phyloP scores from a whole-genome alignment of 495 filamentous ascomycete species.

The Daldinia childiae region DNA sequence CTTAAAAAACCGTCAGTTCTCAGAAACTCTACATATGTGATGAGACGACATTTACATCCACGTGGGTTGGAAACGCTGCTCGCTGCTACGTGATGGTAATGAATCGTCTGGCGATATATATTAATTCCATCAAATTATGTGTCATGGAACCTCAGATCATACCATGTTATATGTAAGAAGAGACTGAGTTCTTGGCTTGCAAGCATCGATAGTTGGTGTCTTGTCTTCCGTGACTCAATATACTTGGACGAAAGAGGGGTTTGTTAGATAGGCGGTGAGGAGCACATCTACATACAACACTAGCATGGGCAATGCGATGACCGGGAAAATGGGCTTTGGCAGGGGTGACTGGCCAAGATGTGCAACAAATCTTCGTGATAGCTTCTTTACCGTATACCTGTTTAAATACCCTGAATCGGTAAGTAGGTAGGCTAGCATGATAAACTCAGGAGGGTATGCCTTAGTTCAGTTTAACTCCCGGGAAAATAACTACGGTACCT shows the following conservation, averaged over 20 bases:
- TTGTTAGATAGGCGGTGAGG: constrained; percentile 27
- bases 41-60: neutral
- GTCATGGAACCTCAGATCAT: constrained; percentile 8
- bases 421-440: constrained; percentile 2
- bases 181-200: constrained; percentile 14
- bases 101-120: neutral
- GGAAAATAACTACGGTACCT: neutral
- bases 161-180: neutral
- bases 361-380: neutral
- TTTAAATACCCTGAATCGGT: constrained; percentile 12
- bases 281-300: neutral
- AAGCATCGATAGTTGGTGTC: neutral
- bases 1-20: neutral
- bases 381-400: neutral
- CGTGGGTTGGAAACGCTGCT: neutral
- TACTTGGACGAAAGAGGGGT: constrained; percentile 21
- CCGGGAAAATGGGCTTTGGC: constrained; percentile 33
- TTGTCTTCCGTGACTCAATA: constrained; percentile 31
- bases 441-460: constrained; percentile 17
- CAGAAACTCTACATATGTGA: neutral
- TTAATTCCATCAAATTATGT: constrained; percentile 9
- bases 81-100: constrained; percentile 9
- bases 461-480: constrained; percentile 25
- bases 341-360: constrained; percentile 15
- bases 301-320: constrained; percentile 11